Conservation (phyloP, 805 yeast genomes). For the Metschnikowia dekortorum region DNA sequence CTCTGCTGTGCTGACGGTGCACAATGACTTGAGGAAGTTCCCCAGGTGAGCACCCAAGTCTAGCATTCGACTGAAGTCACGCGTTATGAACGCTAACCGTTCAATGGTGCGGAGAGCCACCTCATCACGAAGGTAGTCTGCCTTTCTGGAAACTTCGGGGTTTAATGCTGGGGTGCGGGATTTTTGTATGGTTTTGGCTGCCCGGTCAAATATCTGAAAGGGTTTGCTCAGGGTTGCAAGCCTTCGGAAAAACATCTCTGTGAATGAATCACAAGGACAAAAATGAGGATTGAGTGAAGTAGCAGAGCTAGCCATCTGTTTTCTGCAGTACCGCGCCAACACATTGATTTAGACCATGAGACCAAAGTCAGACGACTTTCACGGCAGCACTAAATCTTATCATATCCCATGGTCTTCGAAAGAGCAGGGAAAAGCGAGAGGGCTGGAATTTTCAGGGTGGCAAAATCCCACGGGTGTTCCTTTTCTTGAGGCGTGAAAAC, state of each 20-base stretch:
- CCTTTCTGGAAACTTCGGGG: constrained; percentile 46
- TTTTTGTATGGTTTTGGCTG: constrained; percentile 58
- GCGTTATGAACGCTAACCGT: constrained; percentile 65
- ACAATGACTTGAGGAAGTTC: constrained; percentile 44
- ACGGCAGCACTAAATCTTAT: not conserved
- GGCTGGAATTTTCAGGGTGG: no score
- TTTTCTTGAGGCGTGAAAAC: no score
- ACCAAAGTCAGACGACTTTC: not conserved
- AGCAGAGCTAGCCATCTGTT: not conserved
- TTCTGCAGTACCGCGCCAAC: constrained; percentile 2
- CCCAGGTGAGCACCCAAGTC: constrained; percentile 79
- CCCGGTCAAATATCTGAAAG: constrained; percentile 54
- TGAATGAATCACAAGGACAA: not conserved
- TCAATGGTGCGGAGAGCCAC: constrained; percentile 71
- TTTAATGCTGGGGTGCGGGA: constrained; percentile 44
- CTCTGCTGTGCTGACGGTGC: constrained; percentile 22
- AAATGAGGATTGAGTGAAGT: not conserved
- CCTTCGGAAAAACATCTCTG: not conserved
- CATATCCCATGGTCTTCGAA: no score
- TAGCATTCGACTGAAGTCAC: constrained; percentile 54
- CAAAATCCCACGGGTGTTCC: no score
- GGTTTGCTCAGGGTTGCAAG: constrained; percentile 18
- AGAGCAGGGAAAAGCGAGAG: no score
- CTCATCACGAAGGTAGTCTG: constrained; percentile 72
- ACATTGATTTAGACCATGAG: not conserved